These are phyloP conservation scores for Cnidoscolus chayamansa DNA, from an alignment of 441 rosid genomes.

Conservation along the genomic window DNA sequence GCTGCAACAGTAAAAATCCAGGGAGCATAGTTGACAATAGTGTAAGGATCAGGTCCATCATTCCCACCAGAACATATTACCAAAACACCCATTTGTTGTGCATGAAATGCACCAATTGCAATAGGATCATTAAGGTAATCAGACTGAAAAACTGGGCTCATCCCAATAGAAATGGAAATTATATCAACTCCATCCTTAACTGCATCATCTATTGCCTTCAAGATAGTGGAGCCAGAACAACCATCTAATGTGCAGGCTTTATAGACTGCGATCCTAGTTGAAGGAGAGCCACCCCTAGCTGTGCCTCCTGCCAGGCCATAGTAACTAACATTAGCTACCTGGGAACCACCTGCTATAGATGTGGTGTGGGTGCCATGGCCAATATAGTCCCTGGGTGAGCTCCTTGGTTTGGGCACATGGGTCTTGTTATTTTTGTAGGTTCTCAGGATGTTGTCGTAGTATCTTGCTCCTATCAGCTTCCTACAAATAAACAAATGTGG, in stretches of 20 bases:
- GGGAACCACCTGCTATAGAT: constrained; percentile 60
- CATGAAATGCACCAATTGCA: constrained; percentile 87
- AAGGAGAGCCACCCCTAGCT: constrained; percentile 67
- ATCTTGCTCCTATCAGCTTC: constrained; percentile 84
- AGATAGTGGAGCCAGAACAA: constrained; percentile 51
- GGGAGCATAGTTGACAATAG: constrained; percentile 63
- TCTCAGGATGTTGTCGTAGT: constrained; percentile 29
- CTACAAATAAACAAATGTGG: constrained; percentile 25
- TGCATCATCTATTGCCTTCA: constrained; percentile 80
- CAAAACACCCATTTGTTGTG: constrained; percentile 53
- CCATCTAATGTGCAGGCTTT: constrained; percentile 64
- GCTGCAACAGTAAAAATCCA: constrained; percentile 82
- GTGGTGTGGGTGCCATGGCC: constrained; percentile 86
- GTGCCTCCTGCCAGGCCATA: constrained; percentile 60
- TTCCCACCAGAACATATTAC: constrained; percentile 76
- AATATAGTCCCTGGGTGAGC: constrained; percentile 59
- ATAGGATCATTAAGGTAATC: constrained; percentile 65
- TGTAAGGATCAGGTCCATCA: constrained; percentile 63
- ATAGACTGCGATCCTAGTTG: constrained; percentile 60
- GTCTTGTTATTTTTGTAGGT: constrained; percentile 15
- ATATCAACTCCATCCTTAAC: constrained; percentile 70
- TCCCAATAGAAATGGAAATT: constrained; percentile 75
- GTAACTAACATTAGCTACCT: constrained; percentile 50
- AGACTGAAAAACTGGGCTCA: constrained; percentile 31
- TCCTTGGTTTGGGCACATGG: constrained; percentile 19